These are phyloP conservation scores for Chenopodium quinoa DNA, from an alignment of 148 eudicot species.

Conservation along the genomic window DNA sequence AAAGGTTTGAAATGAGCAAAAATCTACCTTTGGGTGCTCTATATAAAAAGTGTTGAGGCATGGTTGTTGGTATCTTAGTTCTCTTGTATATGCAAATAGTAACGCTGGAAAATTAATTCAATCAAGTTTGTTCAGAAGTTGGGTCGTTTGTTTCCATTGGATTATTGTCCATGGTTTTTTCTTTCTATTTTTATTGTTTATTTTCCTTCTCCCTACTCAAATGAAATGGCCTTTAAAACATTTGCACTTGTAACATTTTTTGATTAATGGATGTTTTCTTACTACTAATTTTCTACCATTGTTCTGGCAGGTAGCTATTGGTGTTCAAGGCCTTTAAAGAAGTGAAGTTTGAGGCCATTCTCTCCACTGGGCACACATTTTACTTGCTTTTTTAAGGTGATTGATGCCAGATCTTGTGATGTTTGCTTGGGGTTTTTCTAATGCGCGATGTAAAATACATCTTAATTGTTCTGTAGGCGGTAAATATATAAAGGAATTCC, in stretches of 20 bases:
- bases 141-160: too few species aligned
- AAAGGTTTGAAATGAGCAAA: too few species aligned
- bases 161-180: too few species aligned
- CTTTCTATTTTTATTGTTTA: background rate
- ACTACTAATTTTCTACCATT: background rate
- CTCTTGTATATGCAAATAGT: background rate
- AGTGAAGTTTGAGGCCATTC: background rate
- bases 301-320: constrained; percentile 14
- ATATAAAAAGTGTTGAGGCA: background rate
- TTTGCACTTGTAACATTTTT: background rate
- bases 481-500: background rate
- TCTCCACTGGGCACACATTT: background rate
- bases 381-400: constrained; percentile 21
- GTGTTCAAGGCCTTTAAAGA: constrained; percentile 7
- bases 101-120: too few species aligned
- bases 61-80: background rate
- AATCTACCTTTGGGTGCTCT: too few species aligned
- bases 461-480: background rate
- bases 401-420: constrained; percentile 7
- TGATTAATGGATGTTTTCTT: background rate
- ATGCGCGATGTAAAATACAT: background rate
- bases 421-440: background rate
- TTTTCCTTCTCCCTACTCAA: background rate
- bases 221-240: background rate
- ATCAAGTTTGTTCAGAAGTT: too few species aligned